Conservation (phyloP, 2,329 filamentous ascomycete genomes). For the Colletotrichum sp. region DNA sequence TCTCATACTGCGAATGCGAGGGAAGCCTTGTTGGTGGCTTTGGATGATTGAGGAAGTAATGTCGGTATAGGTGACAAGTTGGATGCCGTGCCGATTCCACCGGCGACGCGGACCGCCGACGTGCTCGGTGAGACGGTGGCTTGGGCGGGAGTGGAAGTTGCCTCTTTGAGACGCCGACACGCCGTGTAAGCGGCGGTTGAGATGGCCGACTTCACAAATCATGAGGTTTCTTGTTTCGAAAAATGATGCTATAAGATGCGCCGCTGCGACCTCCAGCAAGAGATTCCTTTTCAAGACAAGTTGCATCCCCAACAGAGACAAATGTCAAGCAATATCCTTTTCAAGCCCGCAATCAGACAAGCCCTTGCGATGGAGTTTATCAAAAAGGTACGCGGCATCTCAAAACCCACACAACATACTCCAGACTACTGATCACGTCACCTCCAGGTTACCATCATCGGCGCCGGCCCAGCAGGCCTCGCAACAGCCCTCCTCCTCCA, state of each 20-base stretch:
- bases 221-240: not conserved
- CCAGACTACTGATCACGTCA: not conserved
- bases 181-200: not conserved
- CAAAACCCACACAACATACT: not conserved
- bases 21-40: not conserved
- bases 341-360: not conserved
- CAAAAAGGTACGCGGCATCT: not conserved
- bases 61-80: not conserved
- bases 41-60: not conserved
- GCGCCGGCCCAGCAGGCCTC: conserved; percentile 32
- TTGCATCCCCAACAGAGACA: not conserved
- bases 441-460: not conserved
- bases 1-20: not conserved
- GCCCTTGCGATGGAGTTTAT: not conserved
- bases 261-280: not conserved
- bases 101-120: not conserved
- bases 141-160: not conserved
- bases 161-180: not conserved
- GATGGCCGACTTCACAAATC: not conserved
- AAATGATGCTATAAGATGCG: not conserved
- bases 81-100: not conserved
- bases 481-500: not conserved
- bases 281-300: not conserved
- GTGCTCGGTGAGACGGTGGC: not conserved
- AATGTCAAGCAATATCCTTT: not conserved